Percentiles rank a stretch among this genome's conserved stretches.
Evolutionary conservation across 2,329 filamentous ascomycete genomes (phyloP).

Genomic region (Alternaria tenuissima): DNA sequence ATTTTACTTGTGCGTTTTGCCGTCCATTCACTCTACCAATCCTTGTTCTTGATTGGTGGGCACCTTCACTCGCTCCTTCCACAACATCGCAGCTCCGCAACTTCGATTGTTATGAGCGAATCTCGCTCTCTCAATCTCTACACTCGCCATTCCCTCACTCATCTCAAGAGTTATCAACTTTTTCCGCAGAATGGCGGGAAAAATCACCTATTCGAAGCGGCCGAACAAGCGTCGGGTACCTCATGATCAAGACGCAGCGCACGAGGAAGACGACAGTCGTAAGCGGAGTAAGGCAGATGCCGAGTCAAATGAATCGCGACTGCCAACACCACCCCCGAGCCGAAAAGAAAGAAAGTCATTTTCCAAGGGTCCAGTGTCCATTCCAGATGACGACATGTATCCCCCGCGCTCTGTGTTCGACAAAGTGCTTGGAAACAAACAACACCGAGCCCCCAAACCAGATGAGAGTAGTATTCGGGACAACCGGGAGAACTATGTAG

Average conservation of each 20-base stretch:
- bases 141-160: slow-evolving; percentile 17
- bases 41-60: neutral
- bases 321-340: slow-evolving; percentile 6
- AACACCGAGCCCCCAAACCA: slow-evolving; percentile 9
- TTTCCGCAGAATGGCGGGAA: slow-evolving; percentile 23
- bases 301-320: slow-evolving; percentile 15
- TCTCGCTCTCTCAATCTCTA: slow-evolving; percentile 1
- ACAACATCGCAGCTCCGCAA: slow-evolving; percentile 15
- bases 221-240: slow-evolving; percentile 19
- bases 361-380: slow-evolving; percentile 29
- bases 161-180: slow-evolving; percentile 15
- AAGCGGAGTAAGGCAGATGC: slow-evolving; percentile 28
- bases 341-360: slow-evolving; percentile 9
- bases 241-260: slow-evolving; percentile 15
- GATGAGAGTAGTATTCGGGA: slow-evolving; percentile 19
- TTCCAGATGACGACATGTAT: slow-evolving; percentile 24
- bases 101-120: slow-evolving; percentile 8
- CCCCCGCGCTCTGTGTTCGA: slow-evolving; percentile 22
- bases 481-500: slow-evolving; percentile 22
- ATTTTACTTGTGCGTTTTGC: neutral
- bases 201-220: slow-evolving; percentile 29
- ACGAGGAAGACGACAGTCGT: slow-evolving; percentile 17
- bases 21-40: neutral
- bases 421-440: slow-evolving; percentile 19
- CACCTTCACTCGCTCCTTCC: slow-evolving; percentile 12